Percentiles rank a stretch among this genome's conserved stretches.
Evolutionary conservation across 2,329 filamentous ascomycete genomes (phyloP).

Genomic region (Botrytis squamosa): DNA sequence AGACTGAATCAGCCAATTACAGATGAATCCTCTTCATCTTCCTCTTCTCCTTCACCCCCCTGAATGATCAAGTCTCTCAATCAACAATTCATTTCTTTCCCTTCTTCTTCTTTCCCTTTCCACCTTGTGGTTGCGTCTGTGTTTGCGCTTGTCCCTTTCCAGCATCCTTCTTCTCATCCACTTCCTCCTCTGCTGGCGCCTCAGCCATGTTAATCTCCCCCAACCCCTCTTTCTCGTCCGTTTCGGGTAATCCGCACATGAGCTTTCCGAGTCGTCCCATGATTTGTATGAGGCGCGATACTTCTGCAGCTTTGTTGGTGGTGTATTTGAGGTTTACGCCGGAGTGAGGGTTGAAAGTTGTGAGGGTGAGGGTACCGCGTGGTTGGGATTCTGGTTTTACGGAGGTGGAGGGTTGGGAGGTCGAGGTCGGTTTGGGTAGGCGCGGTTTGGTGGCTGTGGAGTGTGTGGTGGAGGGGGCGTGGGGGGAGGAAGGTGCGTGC

Average conservation of each 20-base stretch:
- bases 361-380: slow-evolving; percentile 73
- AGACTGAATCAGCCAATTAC: neutral
- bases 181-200: slow-evolving; percentile 42
- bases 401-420: slow-evolving; percentile 39
- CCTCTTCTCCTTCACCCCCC: neutral
- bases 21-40: neutral
- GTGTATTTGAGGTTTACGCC: slow-evolving; percentile 87
- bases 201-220: slow-evolving; percentile 43
- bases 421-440: slow-evolving; percentile 36
- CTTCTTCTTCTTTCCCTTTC: slow-evolving; percentile 69
- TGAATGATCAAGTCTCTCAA: neutral
- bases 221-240: slow-evolving; percentile 27
- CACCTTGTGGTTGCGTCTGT: slow-evolving; percentile 39
- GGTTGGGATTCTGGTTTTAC: slow-evolving; percentile 46
- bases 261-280: slow-evolving; percentile 73
- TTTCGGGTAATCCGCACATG: slow-evolving; percentile 57
- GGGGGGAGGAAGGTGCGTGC: slow-evolving; percentile 40
- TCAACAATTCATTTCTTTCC: slow-evolving; percentile 58
- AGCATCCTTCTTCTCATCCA: slow-evolving; percentile 38
- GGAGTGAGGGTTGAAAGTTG: slow-evolving; percentile 81
- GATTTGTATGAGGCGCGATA: slow-evolving; percentile 73
- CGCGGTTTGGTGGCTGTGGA: slow-evolving; percentile 27
- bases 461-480: slow-evolving; percentile 31
- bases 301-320: slow-evolving; percentile 88
- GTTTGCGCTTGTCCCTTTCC: slow-evolving; percentile 42